Evolutionary conservation across 2,329 filamentous ascomycete species (phyloP).

Genomic region (Fusarium xylarioides): DNA sequence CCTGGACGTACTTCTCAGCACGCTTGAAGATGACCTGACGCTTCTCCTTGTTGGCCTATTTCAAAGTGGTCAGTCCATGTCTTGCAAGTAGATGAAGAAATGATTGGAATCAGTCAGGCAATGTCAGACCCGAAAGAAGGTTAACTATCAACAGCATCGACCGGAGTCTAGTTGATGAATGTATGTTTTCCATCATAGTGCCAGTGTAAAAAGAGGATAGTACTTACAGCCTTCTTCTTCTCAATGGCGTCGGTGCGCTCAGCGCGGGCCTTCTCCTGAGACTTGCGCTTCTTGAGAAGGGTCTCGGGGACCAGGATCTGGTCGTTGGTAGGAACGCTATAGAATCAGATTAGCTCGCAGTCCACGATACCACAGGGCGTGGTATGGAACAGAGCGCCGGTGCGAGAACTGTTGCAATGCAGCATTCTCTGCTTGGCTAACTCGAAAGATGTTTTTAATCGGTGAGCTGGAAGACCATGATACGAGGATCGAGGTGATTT

Average conservation of each 20-base stretch:
- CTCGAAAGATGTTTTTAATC: slow-evolving; percentile 84
- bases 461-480: slow-evolving; percentile 63
- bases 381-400: slow-evolving; percentile 77
- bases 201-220: slow-evolving; percentile 47
- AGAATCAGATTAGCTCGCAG: slow-evolving; percentile 81
- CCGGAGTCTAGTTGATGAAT: slow-evolving; percentile 88
- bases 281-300: slow-evolving; percentile 99
- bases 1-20: slow-evolving; percentile 99
- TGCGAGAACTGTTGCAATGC: slow-evolving; percentile 91
- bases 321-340: slow-evolving; percentile 86
- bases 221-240: slow-evolving; percentile 90
- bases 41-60: slow-evolving; percentile 97
- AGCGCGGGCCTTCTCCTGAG: slow-evolving; percentile 98
- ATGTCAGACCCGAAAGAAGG: slow-evolving; percentile 99
- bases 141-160: slow-evolving; percentile 99
- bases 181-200: slow-evolving; percentile 88
- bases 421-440: slow-evolving; percentile 91
- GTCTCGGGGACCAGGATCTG: slow-evolving; percentile 99
- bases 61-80: slow-evolving; percentile 51
- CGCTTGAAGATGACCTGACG: slow-evolving; percentile 99
- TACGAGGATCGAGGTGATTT: background rate
- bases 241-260: slow-evolving; percentile 80
- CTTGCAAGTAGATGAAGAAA: slow-evolving; percentile 24
- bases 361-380: slow-evolving; percentile 63
- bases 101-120: slow-evolving; percentile 45